Base-by-base conservation (phyloP, 2,329 filamentous ascomycete genomes). In the Trichoderma citrinoviride region DNA sequence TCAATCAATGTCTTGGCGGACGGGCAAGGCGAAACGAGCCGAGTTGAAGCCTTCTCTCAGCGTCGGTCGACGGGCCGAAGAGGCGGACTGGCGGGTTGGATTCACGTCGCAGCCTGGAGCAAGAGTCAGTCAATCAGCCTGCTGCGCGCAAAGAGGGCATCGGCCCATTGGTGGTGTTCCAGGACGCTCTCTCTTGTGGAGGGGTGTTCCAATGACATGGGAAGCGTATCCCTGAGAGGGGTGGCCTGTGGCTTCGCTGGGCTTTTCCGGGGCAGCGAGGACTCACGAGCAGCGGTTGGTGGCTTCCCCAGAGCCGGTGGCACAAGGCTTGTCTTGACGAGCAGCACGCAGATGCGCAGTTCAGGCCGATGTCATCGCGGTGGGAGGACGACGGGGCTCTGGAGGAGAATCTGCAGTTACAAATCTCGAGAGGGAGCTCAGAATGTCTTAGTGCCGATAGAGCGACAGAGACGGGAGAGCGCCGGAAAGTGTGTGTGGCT, bases 361-460 rank as follows among this genome's bases (percentile, higher is more conserved):
- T 70, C 65, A 70, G 50, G 64, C 50, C 61, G 68, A 65, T 70
- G 66, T 65, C 69, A 70, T 69, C 64, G 64, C 56, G 47, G 33
- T 52, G 53, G 58, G 40, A 63, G 49, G 25, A 65, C 68, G 67
- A 68, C 65, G 47, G 63, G 52, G 61, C 65, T 63, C 47, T 54
- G 55, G 58, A 63, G 58, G 64, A 66, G 58, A 57, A 37, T 64
- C 61, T 66, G 65, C 40, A 65, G 64, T 66, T 63, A 56, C 50
- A 64, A 66, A 64, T 66, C 21, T 66, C 64, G 47, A 50, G 46
- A 49, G 61, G 64, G 49, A 69, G 68, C 69, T 68, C 64, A 61
- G 60, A 71, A 70, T 68, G 65, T 67, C 62, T 58, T 72, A 72
- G 70, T 68, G 69, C 62, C 69, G 66, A 65, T 65, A 70, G 65